A percentile compares a stretch with the other conserved stretches of the same genome.
phyloP scores from a whole-genome alignment of 2,329 filamentous ascomycete genomes.

The Cladobotryum protrusum region DNA sequence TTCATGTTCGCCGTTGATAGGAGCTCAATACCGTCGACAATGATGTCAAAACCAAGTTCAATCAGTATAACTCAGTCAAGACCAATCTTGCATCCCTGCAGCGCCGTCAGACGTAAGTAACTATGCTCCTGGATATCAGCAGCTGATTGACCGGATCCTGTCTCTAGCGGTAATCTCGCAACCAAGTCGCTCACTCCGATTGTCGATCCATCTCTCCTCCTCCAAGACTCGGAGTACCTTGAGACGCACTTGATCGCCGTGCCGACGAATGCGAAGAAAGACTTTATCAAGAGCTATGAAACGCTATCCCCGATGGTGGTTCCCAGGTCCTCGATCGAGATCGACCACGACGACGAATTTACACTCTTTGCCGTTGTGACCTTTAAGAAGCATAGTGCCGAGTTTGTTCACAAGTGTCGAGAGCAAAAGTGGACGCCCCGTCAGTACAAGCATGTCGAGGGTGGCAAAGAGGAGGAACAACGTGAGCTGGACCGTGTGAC shows the following conservation, averaged over 20 bases:
- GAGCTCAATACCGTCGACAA: conserved; percentile 90
- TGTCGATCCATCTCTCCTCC: conserved; percentile 70
- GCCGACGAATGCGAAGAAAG: conserved; percentile 71
- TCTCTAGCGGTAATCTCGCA: conserved; percentile 73
- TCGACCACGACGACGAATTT: conserved; percentile 86
- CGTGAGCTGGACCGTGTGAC: conserved; percentile 76
- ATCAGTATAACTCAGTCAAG: conserved; percentile 89
- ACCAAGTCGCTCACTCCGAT: conserved; percentile 91
- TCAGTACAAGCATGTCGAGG: conserved; percentile 89
- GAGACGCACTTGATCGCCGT: conserved; percentile 93
- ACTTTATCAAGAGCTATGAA: conserved; percentile 86
- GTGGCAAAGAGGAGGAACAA: conserved; percentile 81
- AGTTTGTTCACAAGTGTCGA: conserved; percentile 87
- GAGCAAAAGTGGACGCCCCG: conserved; percentile 93
- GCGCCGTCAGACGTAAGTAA: conserved; percentile 73
- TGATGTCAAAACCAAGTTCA: conserved; percentile 90
- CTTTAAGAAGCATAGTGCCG: conserved; percentile 83
- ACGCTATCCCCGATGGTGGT: conserved; percentile 87
- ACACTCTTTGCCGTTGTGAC: conserved; percentile 80
- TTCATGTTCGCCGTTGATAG: conserved; percentile 35
- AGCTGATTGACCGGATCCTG: background rate
- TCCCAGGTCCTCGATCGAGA: conserved; percentile 72
- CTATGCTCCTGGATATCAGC: background rate
- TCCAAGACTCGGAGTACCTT: conserved; percentile 91
- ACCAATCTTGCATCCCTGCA: conserved; percentile 74